Base-by-base conservation (phyloP, 768 basidiomycete genomes). In the Galerina sulciceps region DNA sequence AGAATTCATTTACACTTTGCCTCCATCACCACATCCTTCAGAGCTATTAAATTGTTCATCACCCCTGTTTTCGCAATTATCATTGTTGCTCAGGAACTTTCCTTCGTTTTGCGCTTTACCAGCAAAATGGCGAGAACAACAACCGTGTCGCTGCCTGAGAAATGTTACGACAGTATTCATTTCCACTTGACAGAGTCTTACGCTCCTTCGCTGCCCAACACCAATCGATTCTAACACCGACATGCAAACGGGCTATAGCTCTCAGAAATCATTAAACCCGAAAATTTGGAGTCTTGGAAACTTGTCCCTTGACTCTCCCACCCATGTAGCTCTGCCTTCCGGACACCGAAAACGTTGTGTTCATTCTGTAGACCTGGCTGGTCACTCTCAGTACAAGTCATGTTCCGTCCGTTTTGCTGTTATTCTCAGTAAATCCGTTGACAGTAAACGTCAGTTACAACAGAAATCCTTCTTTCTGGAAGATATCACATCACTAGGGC, bases 51-150 rank as follows among this genome's bases (percentile, higher is more conserved):
- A 1, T 31, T 31, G 26, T 31, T 31, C 26, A 31, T 5, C 26
- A 31, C 8, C 4, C 8, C 26, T 8, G 26, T 31, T 31, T 31
- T 4, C 26, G 8, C 26, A 31, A 31, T 5, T 4, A 8, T 31
- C 65, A 78, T 17, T 55, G 62, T 40, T 71, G 74, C 17, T 76
- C 76, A 20, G 71, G 72, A 3, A 58, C 61, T 40, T 68, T 75
- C 26, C 76, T 75, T 23, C 62, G 65, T 38, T 65, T 77, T 23
- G 66, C 69, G 2, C 60, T 76, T 10, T 66, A 63, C 48, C 75
- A 76, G 58, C 67, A 69, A 31, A 74, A 73, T 61, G 73, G 72
- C 55, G 73, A n/a, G n/a, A n/a, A n/a, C n/a, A n/a, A n/a, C n/a
- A n/a, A n/a, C n/a, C 67, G 71, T 37, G 59, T 68, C 22, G 61